Evolutionary conservation across 192 early-diverging fungal species (phyloP).

Genomic region (Paraglomus occultum): DNA sequence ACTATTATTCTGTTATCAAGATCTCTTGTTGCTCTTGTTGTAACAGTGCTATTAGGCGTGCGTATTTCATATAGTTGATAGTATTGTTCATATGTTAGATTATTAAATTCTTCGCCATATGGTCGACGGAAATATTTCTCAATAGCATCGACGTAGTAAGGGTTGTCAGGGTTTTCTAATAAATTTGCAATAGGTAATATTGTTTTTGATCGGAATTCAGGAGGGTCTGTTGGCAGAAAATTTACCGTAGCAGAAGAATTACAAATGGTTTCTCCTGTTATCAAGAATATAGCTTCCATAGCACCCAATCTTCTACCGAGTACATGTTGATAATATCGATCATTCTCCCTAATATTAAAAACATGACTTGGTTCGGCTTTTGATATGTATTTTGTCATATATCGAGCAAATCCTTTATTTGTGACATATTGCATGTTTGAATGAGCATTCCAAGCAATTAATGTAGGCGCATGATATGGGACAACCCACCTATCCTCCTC

Average conservation of each 20-base stretch:
- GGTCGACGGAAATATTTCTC: conserved; percentile 13
- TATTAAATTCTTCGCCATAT: neutral
- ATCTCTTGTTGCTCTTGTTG: neutral
- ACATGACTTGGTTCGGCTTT: neutral
- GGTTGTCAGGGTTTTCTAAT: neutral
- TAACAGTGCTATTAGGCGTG: neutral
- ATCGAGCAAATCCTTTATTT: neutral
- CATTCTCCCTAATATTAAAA: neutral
- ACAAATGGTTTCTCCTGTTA: conserved; percentile 1
- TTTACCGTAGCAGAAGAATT: neutral
- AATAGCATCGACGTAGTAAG: neutral
- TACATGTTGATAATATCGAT: conserved; percentile 4
- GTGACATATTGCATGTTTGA: neutral
- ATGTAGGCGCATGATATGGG: neutral
- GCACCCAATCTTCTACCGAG: neutral
- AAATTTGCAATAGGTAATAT: neutral
- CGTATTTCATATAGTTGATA: neutral
- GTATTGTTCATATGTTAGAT: neutral
- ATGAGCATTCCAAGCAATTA: neutral
- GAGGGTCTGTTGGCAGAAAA: neutral
- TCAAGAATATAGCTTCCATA: neutral
- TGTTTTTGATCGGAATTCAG: neutral
- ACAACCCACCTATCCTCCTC: neutral
- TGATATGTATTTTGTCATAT: neutral
- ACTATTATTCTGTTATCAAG: neutral